Base-by-base conservation (phyloP, 2,329 filamentous ascomycete genomes). In the Pseudocercospora musae region DNA sequence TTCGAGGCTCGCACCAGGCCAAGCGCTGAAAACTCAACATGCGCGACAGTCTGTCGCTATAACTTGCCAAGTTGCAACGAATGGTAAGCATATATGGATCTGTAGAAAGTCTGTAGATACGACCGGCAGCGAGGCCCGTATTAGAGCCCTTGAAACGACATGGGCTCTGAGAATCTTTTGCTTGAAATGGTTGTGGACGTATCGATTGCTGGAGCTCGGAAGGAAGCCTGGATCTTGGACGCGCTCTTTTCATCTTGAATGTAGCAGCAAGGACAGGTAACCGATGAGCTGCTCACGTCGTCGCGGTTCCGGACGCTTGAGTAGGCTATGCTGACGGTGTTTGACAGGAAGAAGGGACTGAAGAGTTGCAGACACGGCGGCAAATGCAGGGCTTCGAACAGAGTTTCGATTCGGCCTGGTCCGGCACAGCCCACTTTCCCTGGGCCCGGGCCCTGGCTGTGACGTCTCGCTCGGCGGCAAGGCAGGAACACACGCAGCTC, bases 341-440 rank as follows among this genome's bases (percentile, higher is more conserved):
- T 6, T 15, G 15, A 5, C 3, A 40, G 7, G 37, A 11, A 31
- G 29, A 31, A 40, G 15, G n/a, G n/a, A n/a, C n/a, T n/a, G 15
- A 40, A 18, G n/a, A 40, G 31, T 33, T 33, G 37, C 9, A 18
- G 18, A 15, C 8, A 29, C 9, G 13, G 31, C 31, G 31, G 31
- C 15, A 40, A 40, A 7, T 40, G 15, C 37, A 40, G 37, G 37
- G 13, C 37, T 18, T 11, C 15, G 25, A 52, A 23, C 23, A 54
- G 50, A 54, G 29, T 54, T 54, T 54, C 31, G 52, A 18, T 54
- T 54, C 31, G 52, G 52, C 52, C 52, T 33, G 29, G 13, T 20
- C 52, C 52, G 52, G 52, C 52, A 54, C 27, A 20, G 52, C 52
- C 52, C 27, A 33, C 29, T 40, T 54, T 54, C 52, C 52, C n/a